A percentile compares a stretch with the other conserved stretches of the same genome.
Evolutionary conservation across 495 filamentous ascomycete genomes (phyloP).

Genomic region (Aspergillus incahuasiensis): DNA sequence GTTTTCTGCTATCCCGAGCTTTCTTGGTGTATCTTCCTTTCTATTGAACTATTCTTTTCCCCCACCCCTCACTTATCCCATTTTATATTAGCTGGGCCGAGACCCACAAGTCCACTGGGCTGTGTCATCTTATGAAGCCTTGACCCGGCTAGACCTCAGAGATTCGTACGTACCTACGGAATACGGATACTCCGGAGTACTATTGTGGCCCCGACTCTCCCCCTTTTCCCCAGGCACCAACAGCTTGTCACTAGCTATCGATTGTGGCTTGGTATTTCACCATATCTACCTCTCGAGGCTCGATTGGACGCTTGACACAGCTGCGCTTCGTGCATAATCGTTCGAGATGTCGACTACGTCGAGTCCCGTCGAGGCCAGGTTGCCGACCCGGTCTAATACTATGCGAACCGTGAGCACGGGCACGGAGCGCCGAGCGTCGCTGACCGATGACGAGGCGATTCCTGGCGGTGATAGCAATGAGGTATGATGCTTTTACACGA

Average conservation of each 20-base stretch:
- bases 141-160: background rate
- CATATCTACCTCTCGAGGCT: background rate
- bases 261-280: background rate
- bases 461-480: conserved; percentile 75
- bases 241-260: background rate
- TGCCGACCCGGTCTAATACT: conserved; percentile 56
- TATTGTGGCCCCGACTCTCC: conserved; percentile 1
- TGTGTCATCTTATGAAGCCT: conserved; percentile 3
- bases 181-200: too few species aligned
- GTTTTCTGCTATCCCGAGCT: background rate
- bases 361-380: conserved; percentile 35
- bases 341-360: conserved; percentile 25
- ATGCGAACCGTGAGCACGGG: conserved; percentile 47
- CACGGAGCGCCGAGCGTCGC: conserved; percentile 31
- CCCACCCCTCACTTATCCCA: background rate
- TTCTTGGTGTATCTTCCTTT: background rate
- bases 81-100: background rate
- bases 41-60: background rate
- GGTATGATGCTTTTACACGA: conserved; percentile 33
- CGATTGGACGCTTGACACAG: background rate
- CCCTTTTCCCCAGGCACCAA: conserved; percentile 4
- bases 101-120: conserved; percentile 8
- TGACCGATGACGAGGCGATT: conserved; percentile 60
- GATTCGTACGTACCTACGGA: too few species aligned
- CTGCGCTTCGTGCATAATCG: background rate